A percentile compares a stretch with the other conserved stretches of the same genome.
phyloP scores from a whole-genome alignment of 2,329 filamentous ascomycete species.

The Colletotrichum paranaense region DNA sequence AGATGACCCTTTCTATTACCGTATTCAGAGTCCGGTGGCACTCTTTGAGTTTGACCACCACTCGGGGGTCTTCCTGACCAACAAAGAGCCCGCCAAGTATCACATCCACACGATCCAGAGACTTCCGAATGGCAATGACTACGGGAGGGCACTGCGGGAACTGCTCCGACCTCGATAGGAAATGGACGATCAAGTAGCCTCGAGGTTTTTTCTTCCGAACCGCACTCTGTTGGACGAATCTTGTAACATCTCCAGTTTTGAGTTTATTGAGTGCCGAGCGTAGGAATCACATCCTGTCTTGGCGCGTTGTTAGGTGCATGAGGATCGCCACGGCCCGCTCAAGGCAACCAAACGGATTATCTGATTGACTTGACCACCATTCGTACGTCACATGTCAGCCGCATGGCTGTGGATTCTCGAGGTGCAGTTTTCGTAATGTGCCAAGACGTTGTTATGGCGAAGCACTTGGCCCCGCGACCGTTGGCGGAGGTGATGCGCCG shows the following conservation, averaged over 20 bases:
- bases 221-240: too few relatives aligned
- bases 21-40: conserved; percentile 80
- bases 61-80: conserved; percentile 80
- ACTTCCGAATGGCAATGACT: conserved; percentile 81
- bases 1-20: conserved; percentile 68
- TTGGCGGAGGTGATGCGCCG: not conserved
- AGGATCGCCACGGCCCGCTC: not conserved
- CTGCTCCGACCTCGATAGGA: conserved; percentile 42
- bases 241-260: not conserved
- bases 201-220: not conserved
- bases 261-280: not conserved
- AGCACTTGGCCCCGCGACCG: not conserved
- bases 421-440: not conserved
- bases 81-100: conserved; percentile 79
- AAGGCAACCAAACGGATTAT: not conserved
- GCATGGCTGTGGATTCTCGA: not conserved
- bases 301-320: not conserved
- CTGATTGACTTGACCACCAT: not conserved
- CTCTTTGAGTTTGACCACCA: conserved; percentile 85
- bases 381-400: not conserved
- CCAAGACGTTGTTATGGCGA: not conserved
- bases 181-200: not conserved
- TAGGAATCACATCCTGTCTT: not conserved
- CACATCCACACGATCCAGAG: conserved; percentile 82
- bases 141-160: conserved; percentile 66